Conservation (phyloP, 345 rosid species). For the Salix exigua region DNA sequence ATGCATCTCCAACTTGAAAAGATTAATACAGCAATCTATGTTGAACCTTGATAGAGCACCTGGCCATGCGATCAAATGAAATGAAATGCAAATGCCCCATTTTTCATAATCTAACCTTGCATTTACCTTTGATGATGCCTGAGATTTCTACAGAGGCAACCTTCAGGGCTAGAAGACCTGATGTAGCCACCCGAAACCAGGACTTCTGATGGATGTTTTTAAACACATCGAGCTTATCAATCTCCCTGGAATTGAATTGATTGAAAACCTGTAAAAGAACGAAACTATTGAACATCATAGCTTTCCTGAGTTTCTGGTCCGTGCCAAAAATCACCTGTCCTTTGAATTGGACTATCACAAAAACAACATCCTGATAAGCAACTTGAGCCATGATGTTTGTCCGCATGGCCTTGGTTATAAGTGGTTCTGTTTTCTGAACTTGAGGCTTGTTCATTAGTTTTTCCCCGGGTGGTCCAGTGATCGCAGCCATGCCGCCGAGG, state of each 20-base stretch:
- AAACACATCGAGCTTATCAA: not conserved
- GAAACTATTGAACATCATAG: constrained; percentile 20
- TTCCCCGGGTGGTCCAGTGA: constrained; percentile 9
- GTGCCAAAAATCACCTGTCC: constrained; percentile 8
- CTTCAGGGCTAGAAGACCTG: not conserved
- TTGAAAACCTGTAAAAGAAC: constrained; percentile 24
- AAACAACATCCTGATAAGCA: constrained; percentile 11
- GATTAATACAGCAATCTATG: not conserved
- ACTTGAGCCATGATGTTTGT: constrained; percentile 13
- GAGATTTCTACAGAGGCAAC: constrained; percentile 13
- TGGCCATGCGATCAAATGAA: not conserved
- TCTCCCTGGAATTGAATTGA: constrained; percentile 11
- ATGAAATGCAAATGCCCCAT: not conserved
- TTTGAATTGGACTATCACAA: constrained; percentile 7
- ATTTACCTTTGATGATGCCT: not conserved
- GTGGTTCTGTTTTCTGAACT: constrained; percentile 3
- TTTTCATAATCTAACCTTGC: not conserved
- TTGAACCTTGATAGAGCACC: not conserved
- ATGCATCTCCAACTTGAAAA: too few relatives aligned
- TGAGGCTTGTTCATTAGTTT: not conserved
- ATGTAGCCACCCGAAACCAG: not conserved
- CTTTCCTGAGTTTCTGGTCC: constrained; percentile 1
- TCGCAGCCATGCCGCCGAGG: constrained; percentile 21
- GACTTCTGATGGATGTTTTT: not conserved
- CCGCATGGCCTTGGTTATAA: constrained; percentile 13